Base-by-base conservation (phyloP, 352 stramenopile species). In the Pythium phragmiticola region DNA sequence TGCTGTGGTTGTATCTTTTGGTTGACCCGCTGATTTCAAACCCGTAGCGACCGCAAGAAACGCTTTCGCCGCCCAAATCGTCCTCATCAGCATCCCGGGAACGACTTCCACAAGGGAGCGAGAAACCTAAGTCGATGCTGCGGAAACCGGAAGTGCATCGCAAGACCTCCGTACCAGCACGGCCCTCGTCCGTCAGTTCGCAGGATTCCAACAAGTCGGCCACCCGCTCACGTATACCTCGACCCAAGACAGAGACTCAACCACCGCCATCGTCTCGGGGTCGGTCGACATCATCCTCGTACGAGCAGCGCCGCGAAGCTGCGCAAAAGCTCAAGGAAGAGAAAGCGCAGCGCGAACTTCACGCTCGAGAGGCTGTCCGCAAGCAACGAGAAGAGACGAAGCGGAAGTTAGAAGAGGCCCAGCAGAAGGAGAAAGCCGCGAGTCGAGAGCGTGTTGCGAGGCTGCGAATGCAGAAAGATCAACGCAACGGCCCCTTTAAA, bases 311-410 rank as follows among this genome's bases (percentile, higher is more conserved):
- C 17, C 73, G 74, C 60, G 75, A 89, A 52, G 81, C 78, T 0
- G 77, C 80, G 2, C 73, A 77, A n/a, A 90, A 89, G 55, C 63
- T 88, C 14, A 85, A 82, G 54, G 78, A 90, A 37, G 80, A 90
- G n/a, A 90, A 87, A 54, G 84, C 74, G 26, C 73, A 76, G 46
- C 78, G 84, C 17, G 81, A 89, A 41, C 63, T 89, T 33, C 78
- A 77, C 12, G 80, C 74, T 3, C 84, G 81, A 2, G 81, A 90
- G 37, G 65, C 77, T 28, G 84, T 78, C 2, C 76, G 80, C 36
- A 90, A 90, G 48, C 75, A 88, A 56, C 80, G 82, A 17, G 82
- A 92, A 47, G 74, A 88, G 21, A 69, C 80, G 1, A 75, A 78
- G 28, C 78, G 80, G 46, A 72, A 90, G 60, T 69, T 90, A 7